phyloP scores from a whole-genome alignment of 441 rosid species.

The Arabidopsis hybrid region DNA sequence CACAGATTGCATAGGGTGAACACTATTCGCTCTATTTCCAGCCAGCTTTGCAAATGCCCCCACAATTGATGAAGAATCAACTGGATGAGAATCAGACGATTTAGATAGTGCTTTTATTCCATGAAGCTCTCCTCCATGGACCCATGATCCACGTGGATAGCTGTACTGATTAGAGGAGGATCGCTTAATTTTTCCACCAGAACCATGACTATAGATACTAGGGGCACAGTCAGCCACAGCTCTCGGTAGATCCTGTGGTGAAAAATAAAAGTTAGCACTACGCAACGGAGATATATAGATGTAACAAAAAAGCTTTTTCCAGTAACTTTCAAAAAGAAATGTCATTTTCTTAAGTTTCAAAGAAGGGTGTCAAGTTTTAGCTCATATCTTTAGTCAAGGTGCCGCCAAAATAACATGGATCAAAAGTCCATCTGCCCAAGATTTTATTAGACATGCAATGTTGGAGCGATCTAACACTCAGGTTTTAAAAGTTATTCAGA shows the following conservation, averaged over 20 bases:
- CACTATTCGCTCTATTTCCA: conserved; percentile 47
- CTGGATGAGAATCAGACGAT: conserved; percentile 62
- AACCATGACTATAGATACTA: conserved; percentile 61
- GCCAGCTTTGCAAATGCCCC: conserved; percentile 46
- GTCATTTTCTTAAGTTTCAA: conserved; percentile 8
- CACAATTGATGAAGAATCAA: conserved; percentile 68
- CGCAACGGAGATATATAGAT: background rate
- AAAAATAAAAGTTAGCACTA: conserved; percentile 29
- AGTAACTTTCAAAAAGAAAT: background rate
- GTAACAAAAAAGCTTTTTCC: background rate
- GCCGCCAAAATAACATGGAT: background rate
- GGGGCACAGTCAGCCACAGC: conserved; percentile 54
- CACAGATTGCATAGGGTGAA: conserved; percentile 88
- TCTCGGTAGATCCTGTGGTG: conserved; percentile 63
- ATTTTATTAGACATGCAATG: background rate
- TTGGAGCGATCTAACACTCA: background rate
- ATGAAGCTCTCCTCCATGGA: conserved; percentile 46
- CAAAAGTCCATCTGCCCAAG: background rate
- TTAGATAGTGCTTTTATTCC: conserved; percentile 41
- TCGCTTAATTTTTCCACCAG: conserved; percentile 94
- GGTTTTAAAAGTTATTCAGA: conserved; percentile 2
- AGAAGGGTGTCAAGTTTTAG: conserved; percentile 2
- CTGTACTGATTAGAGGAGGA: conserved; percentile 54
- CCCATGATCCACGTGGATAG: conserved; percentile 73
- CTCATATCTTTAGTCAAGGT: background rate